phyloP scores from a whole-genome alignment of 768 basidiomycete genomes.

The Serendipita indica region DNA sequence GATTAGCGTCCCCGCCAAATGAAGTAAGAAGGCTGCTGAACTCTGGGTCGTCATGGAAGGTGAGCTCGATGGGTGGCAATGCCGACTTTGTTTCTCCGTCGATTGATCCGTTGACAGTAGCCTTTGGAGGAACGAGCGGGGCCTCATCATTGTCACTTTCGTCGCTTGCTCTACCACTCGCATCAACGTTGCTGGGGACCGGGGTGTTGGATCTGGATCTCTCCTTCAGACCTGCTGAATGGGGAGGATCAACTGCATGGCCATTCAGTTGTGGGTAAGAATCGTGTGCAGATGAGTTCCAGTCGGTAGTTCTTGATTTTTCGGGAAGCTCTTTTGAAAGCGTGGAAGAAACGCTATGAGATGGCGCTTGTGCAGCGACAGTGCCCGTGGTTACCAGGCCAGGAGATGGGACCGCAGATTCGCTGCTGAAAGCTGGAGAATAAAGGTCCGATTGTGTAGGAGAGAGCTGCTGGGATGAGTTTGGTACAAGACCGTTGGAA shows the following conservation, averaged over 20 bases:
- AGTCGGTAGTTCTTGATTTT: background rate
- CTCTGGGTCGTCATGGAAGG: constrained; percentile 1
- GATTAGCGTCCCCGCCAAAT: background rate
- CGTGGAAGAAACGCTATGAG: background rate
- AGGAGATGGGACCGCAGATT: constrained; percentile 10
- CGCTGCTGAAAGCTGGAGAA: background rate
- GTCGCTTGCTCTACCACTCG: constrained; percentile 6
- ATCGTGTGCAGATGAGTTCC: background rate
- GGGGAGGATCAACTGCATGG: background rate
- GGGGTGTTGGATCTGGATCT: background rate
- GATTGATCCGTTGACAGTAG: background rate
- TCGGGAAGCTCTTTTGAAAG: background rate
- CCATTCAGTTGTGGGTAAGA: background rate
- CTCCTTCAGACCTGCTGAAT: background rate
- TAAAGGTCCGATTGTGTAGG: background rate
- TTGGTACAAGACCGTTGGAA: background rate
- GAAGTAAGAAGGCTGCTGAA: constrained; percentile 1
- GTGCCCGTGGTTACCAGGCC: constrained; percentile 8
- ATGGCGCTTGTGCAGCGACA: constrained; percentile 1
- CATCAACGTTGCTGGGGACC: constrained; percentile 9
- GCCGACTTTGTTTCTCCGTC: background rate
- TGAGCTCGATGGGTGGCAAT: background rate
- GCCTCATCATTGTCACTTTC: constrained; percentile 1
- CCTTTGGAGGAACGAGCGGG: background rate
- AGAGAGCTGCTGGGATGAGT: background rate